Base-by-base conservation (phyloP, 495 filamentous ascomycete genomes). In the Tuber calosporum region DNA sequence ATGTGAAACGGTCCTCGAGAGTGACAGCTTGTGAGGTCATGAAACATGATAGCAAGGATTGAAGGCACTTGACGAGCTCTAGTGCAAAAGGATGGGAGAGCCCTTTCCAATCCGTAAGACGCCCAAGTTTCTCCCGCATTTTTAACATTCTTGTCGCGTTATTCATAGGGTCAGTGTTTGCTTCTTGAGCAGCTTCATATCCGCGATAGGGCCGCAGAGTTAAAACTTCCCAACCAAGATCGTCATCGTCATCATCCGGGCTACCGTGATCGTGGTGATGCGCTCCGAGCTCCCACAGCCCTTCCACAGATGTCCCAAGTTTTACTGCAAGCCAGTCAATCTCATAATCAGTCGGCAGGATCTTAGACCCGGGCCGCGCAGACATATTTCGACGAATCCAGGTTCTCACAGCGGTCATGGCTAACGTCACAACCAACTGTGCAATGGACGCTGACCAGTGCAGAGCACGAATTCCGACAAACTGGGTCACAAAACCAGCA, bases 401-500 rank as follows among this genome's bases (percentile, higher is more conserved):
- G 13, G 85, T 84, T 73, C 87, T 82, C 4, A 86, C 72, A 26
- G 83, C 66, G 13, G 85, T 81, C 86, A 88, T 87, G 19, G 84
- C 20, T 7, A 86, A 72, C 1, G 84, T 87, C 1, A 84, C 83
- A 0, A 82, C 84, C 36, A 87, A 74, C 58, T 86, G 83, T 37
- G 84, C 79, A 4, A 87, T 72, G 22, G 84, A 84, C 8, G 85
- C 83, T n/a, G 84, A 85, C 34, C 85, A 83, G 67, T 87, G 84
- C 37, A 88, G 80, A 1, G 84, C 85, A 58, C 86, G 83, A 4
- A 86, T 73, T 1, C 86, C 86, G 8, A 85, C 77, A 72, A 88
- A 88, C 74, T 88, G 86, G 8, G 83, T 69, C 40, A 87, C 74
- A 66, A 86, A 88, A 1, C 86, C 87, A 1, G 82, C n/a, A 67